Evolutionary conservation across 495 filamentous ascomycete genomes (phyloP).

Genomic region (Xylaria venustula): DNA sequence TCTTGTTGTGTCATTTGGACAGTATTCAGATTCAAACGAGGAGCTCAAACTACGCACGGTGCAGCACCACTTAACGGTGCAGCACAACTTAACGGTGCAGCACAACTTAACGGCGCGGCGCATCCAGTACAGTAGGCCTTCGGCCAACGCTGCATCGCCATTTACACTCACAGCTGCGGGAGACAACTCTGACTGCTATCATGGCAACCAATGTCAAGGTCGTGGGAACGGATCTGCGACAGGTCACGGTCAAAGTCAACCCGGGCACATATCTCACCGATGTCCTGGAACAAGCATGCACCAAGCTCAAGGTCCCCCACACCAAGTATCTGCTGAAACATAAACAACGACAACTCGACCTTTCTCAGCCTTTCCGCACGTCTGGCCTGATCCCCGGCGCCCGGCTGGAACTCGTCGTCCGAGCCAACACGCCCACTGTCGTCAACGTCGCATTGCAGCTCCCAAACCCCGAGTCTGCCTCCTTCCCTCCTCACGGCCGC

Average conservation of each 20-base stretch:
- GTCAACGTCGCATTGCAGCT: constrained; percentile 84
- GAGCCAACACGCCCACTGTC: constrained; percentile 75
- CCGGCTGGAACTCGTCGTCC: constrained; percentile 86
- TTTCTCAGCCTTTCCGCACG: constrained; percentile 81
- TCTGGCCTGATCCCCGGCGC: constrained; percentile 83
- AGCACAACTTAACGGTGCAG: no score
- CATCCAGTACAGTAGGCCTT: background rate
- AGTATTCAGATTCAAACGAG: no score
- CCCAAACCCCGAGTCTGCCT: constrained; percentile 61
- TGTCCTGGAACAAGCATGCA: constrained; percentile 81
- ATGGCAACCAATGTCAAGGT: constrained; percentile 93
- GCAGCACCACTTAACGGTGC: background rate
- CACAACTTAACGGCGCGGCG: background rate
- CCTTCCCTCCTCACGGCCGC: constrained; percentile 54
- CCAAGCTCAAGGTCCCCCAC: constrained; percentile 69
- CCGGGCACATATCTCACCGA: constrained; percentile 79
- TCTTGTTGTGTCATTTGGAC: no score
- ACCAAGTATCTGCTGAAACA: constrained; percentile 83
- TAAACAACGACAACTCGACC: constrained; percentile 78
- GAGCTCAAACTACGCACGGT: background rate
- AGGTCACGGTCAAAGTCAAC: constrained; percentile 76
- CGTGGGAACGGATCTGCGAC: constrained; percentile 69
- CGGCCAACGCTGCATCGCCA: background rate
- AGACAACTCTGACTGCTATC: no score
- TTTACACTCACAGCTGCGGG: background rate